These are phyloP conservation scores for Avena eriantha DNA, from an alignment of 176 grass and related monocot genomes.

Conservation along the genomic window DNA sequence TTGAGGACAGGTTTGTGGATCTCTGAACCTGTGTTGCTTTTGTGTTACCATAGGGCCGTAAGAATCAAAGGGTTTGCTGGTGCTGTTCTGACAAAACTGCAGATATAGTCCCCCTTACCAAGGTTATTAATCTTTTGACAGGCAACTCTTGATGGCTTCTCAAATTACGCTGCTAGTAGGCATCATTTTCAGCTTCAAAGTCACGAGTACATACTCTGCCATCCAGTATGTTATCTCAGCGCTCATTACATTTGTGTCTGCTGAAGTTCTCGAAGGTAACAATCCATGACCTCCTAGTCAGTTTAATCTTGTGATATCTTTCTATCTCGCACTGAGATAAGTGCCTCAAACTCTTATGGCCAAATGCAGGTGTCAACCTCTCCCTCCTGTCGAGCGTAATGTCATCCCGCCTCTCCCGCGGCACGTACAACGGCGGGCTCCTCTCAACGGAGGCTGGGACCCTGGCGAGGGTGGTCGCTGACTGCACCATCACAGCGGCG, in stretches of 20 bases:
- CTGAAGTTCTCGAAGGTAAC: slow-evolving; percentile 98
- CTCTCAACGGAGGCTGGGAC: slow-evolving; percentile 93
- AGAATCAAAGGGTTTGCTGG: neutral
- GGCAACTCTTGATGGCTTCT: slow-evolving; percentile 88
- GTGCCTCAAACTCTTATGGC: neutral
- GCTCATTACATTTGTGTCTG: slow-evolving; percentile 80
- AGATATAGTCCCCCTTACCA: neutral
- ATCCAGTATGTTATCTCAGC: slow-evolving; percentile 81
- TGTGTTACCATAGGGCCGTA: neutral
- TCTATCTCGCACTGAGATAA: neutral
- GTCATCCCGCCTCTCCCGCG: slow-evolving; percentile 87
- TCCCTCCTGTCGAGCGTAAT: slow-evolving; percentile 93
- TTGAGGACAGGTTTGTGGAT: slow-evolving; percentile 85
- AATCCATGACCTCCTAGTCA: neutral
- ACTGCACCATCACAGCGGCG: slow-evolving; percentile 74
- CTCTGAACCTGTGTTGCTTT: neutral
- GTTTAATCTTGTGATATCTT: neutral
- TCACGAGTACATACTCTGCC: slow-evolving; percentile 66
- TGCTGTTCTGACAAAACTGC: neutral
- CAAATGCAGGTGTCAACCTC: slow-evolving; percentile 77
- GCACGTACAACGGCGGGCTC: slow-evolving; percentile 87
- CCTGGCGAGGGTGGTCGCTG: slow-evolving; percentile 79
- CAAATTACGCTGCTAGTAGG: slow-evolving; percentile 78
- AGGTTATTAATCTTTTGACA: slow-evolving; percentile 40
- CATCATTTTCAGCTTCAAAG: slow-evolving; percentile 83